Conservation (phyloP, 208 protist species). For the Naegleria gruberi region DNA sequence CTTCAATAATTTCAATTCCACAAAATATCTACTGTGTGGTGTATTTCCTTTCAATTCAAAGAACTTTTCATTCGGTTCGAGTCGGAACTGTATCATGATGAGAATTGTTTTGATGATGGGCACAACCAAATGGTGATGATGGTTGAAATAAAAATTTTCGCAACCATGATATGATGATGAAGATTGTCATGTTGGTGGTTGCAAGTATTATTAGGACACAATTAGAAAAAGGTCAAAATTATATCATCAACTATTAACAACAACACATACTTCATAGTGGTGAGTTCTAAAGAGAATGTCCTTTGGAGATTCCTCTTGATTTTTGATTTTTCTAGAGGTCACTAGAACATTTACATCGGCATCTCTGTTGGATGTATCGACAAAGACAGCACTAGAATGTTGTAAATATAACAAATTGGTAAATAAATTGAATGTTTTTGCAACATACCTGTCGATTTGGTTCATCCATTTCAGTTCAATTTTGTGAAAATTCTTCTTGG, state of each 20-base stretch:
- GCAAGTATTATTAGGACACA: no score
- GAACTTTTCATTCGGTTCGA: neutral
- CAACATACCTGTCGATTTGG: neutral
- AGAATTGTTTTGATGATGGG: no score
- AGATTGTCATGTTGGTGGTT: no score
- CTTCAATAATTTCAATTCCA: constrained; percentile 11
- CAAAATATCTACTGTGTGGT: neutral
- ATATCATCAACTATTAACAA: no score
- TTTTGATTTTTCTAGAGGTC: constrained; percentile 13
- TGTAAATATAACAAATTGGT: no score
- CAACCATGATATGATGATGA: neutral
- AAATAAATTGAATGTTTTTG: neutral
- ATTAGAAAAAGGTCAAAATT: neutral
- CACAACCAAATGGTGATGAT: no score
- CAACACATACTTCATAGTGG: constrained; percentile 14
- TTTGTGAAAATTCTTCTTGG: constrained; percentile 14
- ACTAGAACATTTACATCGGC: neutral
- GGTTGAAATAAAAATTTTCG: neutral
- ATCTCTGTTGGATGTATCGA: neutral
- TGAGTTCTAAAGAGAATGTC: constrained; percentile 14
- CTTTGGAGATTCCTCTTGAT: constrained; percentile 9
- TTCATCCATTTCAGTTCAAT: neutral
- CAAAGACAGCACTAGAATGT: neutral
- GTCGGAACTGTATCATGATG: neutral
- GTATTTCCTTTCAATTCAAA: neutral